phyloP scores from a whole-genome alignment of 257 asterid genomes.

The Thymus quinquecostatus region DNA sequence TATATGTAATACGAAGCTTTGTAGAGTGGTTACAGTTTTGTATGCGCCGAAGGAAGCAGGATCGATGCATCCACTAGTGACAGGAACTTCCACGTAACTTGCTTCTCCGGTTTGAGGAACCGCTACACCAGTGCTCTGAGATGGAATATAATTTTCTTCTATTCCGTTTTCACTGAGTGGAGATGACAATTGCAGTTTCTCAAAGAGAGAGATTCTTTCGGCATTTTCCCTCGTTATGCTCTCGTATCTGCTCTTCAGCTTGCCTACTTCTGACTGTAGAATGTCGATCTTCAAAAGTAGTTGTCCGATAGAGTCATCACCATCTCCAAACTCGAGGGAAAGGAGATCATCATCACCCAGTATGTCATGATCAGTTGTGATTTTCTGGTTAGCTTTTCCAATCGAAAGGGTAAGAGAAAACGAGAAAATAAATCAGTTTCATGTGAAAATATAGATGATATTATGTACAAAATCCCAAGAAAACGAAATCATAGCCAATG shows the following conservation, averaged over 20 bases:
- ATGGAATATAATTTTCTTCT: slow-evolving; percentile 48
- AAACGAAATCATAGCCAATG: neutral
- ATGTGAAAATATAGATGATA: slow-evolving; percentile 11
- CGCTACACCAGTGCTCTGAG: slow-evolving; percentile 48
- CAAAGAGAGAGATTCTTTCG: slow-evolving; percentile 39
- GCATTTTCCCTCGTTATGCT: slow-evolving; percentile 53
- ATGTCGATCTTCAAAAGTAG: slow-evolving; percentile 51
- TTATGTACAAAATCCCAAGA: slow-evolving; percentile 12
- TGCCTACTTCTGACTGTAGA: slow-evolving; percentile 49
- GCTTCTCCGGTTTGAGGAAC: slow-evolving; percentile 50
- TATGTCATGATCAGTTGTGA: slow-evolving; percentile 40
- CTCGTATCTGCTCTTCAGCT: slow-evolving; percentile 49
- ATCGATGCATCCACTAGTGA: slow-evolving; percentile 31
- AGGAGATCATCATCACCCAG: slow-evolving; percentile 45
- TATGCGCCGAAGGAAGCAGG: slow-evolving; percentile 28
- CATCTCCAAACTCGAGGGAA: slow-evolving; percentile 40
- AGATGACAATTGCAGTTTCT: slow-evolving; percentile 38
- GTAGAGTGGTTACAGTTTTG: slow-evolving; percentile 38
- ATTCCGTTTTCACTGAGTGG: slow-evolving; percentile 49
- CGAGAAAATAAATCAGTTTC: slow-evolving; percentile 24
- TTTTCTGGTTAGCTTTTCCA: slow-evolving; percentile 43
- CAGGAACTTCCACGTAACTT: slow-evolving; percentile 37
- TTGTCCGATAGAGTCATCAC: slow-evolving; percentile 43
- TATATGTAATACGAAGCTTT: neutral
- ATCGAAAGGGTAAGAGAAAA: neutral